phyloP scores from a whole-genome alignment of 257 asterid species.

The Nicotiana tomentosiformis region DNA sequence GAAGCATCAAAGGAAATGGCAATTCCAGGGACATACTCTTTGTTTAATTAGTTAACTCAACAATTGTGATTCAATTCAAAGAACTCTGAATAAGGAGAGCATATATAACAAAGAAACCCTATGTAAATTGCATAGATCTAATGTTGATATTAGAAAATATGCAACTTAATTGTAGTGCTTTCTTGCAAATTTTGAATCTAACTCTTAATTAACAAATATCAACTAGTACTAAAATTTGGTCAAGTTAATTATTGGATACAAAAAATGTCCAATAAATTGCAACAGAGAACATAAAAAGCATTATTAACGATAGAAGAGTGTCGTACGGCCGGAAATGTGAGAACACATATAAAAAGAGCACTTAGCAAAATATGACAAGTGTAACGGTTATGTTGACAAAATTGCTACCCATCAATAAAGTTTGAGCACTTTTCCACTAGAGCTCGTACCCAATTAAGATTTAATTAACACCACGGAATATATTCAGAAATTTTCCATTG shows the following conservation, averaged over 20 bases:
- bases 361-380: neutral
- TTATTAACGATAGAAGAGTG: neutral
- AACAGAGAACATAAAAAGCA: neutral
- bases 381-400: constrained; percentile 12
- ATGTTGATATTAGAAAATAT: neutral
- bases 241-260: neutral
- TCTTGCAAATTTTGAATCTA: no score
- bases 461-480: neutral
- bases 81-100: neutral
- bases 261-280: neutral
- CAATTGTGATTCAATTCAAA: neutral
- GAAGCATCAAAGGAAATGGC: neutral
- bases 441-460: neutral
- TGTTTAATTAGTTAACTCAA: neutral
- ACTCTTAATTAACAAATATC: no score
- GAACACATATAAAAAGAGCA: neutral
- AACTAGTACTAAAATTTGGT: neutral
- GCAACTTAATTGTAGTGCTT: no score
- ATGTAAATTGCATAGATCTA: neutral
- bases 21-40: neutral
- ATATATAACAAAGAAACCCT: neutral
- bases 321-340: neutral
- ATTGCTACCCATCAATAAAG: neutral
- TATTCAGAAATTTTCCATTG: neutral
- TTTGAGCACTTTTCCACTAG: neutral